phyloP scores from a whole-genome alignment of 176 grass and related monocot genomes.

The Oryza glumipatula region DNA sequence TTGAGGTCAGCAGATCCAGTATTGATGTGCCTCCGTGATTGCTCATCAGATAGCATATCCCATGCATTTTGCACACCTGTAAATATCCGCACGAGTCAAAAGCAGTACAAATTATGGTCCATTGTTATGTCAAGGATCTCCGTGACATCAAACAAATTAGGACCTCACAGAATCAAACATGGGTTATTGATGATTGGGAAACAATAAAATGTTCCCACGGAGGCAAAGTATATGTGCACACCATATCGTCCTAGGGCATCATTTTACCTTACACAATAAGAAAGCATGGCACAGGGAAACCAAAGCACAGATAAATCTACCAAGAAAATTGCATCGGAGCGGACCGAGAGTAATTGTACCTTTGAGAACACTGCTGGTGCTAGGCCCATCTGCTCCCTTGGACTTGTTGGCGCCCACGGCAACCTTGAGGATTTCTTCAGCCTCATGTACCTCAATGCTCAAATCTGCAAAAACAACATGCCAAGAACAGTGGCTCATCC shows the following conservation, averaged over 20 bases:
- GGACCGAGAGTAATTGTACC: constrained; percentile 27
- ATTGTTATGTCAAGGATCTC: not conserved
- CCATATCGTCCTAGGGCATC: not conserved
- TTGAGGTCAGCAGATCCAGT: constrained; percentile 80
- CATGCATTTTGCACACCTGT: constrained; percentile 89
- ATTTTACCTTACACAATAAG: not conserved
- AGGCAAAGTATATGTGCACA: constrained; percentile 8
- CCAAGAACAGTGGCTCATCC: not conserved
- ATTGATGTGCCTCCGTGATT: constrained; percentile 81
- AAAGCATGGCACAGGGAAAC: not conserved
- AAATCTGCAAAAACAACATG: constrained; percentile 32
- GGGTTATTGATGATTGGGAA: not conserved
- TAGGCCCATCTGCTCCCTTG: constrained; percentile 25
- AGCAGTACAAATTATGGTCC: not conserved
- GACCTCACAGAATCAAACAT: not conserved
- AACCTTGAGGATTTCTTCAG: constrained; percentile 47
- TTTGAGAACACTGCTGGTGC: constrained; percentile 30
- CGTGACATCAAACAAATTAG: not conserved
- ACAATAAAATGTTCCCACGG: not conserved
- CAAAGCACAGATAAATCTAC: not conserved
- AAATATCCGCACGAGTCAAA: constrained; percentile 24
- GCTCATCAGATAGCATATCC: constrained; percentile 95
- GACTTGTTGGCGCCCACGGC: constrained; percentile 22
- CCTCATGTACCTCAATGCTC: constrained; percentile 42
- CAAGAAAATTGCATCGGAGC: not conserved